These are phyloP conservation scores for Apiospora phragmitis DNA, from an alignment of 2,329 filamentous ascomycete genomes.

Conservation along the genomic window DNA sequence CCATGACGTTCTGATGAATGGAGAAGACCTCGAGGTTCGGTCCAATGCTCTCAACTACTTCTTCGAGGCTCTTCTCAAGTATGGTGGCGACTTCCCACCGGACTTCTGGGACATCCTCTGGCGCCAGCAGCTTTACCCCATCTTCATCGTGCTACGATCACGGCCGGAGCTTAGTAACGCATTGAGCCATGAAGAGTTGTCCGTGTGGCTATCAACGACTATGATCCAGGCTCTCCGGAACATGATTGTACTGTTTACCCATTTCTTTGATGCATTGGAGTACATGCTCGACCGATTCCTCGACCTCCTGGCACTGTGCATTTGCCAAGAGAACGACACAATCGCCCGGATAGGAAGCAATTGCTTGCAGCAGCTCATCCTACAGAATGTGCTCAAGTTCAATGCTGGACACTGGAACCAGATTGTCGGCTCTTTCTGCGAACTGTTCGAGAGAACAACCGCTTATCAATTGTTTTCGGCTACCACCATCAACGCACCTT, in stretches of 20 bases:
- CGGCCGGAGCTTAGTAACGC: slow-evolving; percentile 96
- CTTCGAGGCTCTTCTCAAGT: slow-evolving; percentile 87
- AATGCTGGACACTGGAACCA: slow-evolving; percentile 84
- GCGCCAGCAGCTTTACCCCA: slow-evolving; percentile 94
- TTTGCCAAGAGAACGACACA: slow-evolving; percentile 98
- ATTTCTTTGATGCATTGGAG: slow-evolving; percentile 94
- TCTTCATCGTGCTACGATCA: slow-evolving; percentile 96
- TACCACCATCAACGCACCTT: slow-evolving; percentile 55
- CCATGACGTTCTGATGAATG: slow-evolving; percentile 98
- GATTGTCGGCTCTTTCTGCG: slow-evolving; percentile 93
- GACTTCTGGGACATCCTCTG: slow-evolving; percentile 99
- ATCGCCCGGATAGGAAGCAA: slow-evolving; percentile 98
- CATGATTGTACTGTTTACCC: slow-evolving; percentile 98
- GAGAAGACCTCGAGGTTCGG: slow-evolving; percentile 94
- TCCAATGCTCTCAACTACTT: slow-evolving; percentile 92
- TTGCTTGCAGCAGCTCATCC: slow-evolving; percentile 91
- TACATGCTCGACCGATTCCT: slow-evolving; percentile 99
- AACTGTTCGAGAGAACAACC: slow-evolving; percentile 91
- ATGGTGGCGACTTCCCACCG: slow-evolving; percentile 86
- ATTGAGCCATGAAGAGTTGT: slow-evolving; percentile 92
- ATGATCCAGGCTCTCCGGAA: slow-evolving; percentile 98
- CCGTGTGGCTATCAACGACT: slow-evolving; percentile 97
- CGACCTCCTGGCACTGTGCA: slow-evolving; percentile 90
- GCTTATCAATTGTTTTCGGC: slow-evolving; percentile 94
- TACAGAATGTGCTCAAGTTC: slow-evolving; percentile 96